Base-by-base conservation (phyloP, 805 yeast species). In the Cephaloascus albidus region DNA sequence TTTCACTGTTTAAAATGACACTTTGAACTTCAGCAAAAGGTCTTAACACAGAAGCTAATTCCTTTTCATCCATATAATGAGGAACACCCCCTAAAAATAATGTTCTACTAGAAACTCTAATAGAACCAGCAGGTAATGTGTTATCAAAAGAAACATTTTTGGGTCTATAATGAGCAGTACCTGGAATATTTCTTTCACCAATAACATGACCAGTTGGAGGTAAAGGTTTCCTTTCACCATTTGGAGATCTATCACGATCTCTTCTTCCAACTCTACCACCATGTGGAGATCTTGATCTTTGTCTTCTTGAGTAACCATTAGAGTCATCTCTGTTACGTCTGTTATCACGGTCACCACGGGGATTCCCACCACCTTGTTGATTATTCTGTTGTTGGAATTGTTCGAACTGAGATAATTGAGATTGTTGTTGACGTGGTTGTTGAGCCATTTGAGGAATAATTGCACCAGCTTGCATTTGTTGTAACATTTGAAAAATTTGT, bases 71-170 rank as follows among this genome's bases (percentile, higher is more conserved):
- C 89, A 86, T 88, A 43, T 73, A 65, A 41, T 75, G 76, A 14
- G 95, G 94, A 32, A 93, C 86, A 54, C 97, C 97, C 37, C 97
- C 97, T 43, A 93, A 80, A 53, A 93, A 93, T 43, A 93, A 65
- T 0, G 98, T 93, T 63, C 98, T 79, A 39, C 95, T 83, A 49
- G 75, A 73, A 2, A 90, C 96, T 54, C 82, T 84, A 50, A 90
- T 74, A 33, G 82, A 72, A 34, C 88, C 95, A 36, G 78, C 76
- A 2, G 95, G 93, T 41, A 88, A 62, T 10, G 74, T 61, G 32
- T 74, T 72, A 58, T 89, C 97, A 53, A 70, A 71, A 10, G 80
- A 72, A 35, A 87, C 81, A 41, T 75, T 76, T 51, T 78, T 78
- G n/a, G 81, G 81, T 60, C 95, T 77, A 58, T 65, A 84, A 59